Conservation (phyloP, 345 rosid genomes). For the Citrus inodora region DNA sequence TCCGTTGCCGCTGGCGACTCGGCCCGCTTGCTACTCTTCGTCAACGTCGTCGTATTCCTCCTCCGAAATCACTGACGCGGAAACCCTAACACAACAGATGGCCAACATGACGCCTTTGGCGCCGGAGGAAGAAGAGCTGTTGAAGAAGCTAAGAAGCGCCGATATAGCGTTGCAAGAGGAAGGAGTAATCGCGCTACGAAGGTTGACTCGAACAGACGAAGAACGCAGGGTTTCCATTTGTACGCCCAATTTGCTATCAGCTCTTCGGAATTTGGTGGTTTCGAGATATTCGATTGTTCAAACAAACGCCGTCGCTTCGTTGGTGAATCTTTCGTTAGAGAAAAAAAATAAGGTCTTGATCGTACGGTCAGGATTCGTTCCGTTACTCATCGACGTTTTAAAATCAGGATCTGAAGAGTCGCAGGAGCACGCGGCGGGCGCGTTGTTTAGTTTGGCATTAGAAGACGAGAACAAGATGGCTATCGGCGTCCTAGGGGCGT, state of each 20-base stretch:
- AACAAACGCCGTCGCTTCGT: conserved; percentile 63
- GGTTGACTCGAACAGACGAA: conserved; percentile 52
- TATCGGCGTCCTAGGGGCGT: conserved; percentile 77
- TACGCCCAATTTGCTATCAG: conserved; percentile 44
- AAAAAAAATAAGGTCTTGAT: conserved; percentile 60
- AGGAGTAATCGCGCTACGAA: conserved; percentile 52
- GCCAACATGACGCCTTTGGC: conserved; percentile 22
- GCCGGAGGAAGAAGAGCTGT: conserved; percentile 53
- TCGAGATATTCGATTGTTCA: conserved; percentile 67
- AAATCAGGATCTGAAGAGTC: conserved; percentile 68
- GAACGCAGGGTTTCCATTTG: conserved; percentile 52
- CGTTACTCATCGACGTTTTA: conserved; percentile 53
- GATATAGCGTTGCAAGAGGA: conserved; percentile 64
- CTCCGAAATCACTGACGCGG: conserved; percentile 32
- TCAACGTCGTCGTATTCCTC: conserved; percentile 55
- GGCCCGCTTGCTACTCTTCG: conserved; percentile 68
- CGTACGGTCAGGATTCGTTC: conserved; percentile 72
- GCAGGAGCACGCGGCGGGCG: conserved; percentile 77
- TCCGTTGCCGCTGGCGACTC: conserved; percentile 67
- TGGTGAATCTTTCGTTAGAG: conserved; percentile 74
- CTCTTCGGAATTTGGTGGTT: conserved; percentile 43
- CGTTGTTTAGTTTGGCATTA: conserved; percentile 72
- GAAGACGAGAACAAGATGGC: conserved; percentile 83
- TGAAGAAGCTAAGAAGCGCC: conserved; percentile 39
- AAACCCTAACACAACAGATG: conserved; percentile 14